A percentile compares a stretch with the other conserved stretches of the same genome.
Conservation (phyloP, 345 rosid genomes). For the Isatis tinctoria region DNA sequence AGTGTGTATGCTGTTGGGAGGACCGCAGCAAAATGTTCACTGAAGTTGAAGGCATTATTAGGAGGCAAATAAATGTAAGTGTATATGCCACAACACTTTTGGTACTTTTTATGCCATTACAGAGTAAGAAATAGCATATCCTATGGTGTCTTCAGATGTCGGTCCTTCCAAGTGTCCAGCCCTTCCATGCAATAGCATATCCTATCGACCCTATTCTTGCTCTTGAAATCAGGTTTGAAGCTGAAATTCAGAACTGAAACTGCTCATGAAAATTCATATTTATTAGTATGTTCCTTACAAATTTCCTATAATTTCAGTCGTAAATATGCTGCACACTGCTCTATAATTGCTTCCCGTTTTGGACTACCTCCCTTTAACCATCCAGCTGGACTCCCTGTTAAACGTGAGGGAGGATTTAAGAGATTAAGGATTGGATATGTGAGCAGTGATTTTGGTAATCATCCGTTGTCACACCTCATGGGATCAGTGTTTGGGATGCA, state of each 20-base stretch:
- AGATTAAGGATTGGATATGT: slow-evolving; percentile 88
- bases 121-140: neutral
- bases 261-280: neutral
- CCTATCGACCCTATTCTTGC: slow-evolving; percentile 95
- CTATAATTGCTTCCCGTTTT: slow-evolving; percentile 82
- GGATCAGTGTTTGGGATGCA: slow-evolving; percentile 99
- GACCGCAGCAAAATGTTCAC: slow-evolving; percentile 74
- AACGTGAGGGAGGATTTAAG: slow-evolving; percentile 55
- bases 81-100: neutral
- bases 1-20: slow-evolving; percentile 97
- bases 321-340: slow-evolving; percentile 93
- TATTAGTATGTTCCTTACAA: slow-evolving; percentile 1
- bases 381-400: slow-evolving; percentile 63
- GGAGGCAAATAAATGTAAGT: slow-evolving; percentile 80
- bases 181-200: slow-evolving; percentile 98
- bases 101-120: neutral
- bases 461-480: slow-evolving; percentile 98
- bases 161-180: slow-evolving; percentile 94
- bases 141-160: slow-evolving; percentile 56
- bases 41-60: slow-evolving; percentile 87
- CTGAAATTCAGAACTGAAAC: neutral
- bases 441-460: slow-evolving; percentile 98
- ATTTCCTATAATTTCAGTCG: slow-evolving; percentile 48
- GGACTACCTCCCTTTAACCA: slow-evolving; percentile 68
- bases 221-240: slow-evolving; percentile 80